phyloP scores from a whole-genome alignment of 305 asterid species.

The Fraxinus greggii region DNA sequence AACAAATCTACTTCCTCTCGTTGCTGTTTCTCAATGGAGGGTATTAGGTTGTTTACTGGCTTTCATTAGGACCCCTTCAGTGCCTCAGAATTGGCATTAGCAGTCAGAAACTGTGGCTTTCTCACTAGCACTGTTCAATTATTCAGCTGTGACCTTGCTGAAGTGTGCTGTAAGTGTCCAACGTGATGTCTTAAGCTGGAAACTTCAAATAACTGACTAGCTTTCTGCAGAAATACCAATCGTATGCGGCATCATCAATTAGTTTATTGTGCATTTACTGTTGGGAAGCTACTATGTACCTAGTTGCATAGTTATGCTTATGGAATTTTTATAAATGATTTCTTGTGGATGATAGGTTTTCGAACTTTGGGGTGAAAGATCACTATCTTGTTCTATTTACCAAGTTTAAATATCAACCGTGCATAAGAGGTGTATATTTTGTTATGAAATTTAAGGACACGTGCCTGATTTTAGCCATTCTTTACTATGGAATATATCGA shows the following conservation, averaged over 20 bases:
- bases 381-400: background rate
- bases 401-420: background rate
- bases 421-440: background rate
- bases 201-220: background rate
- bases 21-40: background rate
- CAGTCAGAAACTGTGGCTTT: background rate
- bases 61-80: background rate
- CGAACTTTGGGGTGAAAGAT: background rate
- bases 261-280: background rate
- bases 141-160: background rate
- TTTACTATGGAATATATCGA: background rate
- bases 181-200: background rate
- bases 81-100: background rate
- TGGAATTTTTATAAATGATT: background rate
- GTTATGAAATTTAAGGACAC: background rate
- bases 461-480: background rate
- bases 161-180: background rate
- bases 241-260: background rate
- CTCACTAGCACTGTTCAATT: background rate
- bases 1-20: background rate
- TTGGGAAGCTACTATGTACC: conserved; percentile 1
- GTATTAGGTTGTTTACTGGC: background rate
- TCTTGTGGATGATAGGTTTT: background rate
- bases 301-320: background rate
- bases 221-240: background rate